phyloP scores from a whole-genome alignment of 306 rosid genomes.

The Quercus cerris region DNA sequence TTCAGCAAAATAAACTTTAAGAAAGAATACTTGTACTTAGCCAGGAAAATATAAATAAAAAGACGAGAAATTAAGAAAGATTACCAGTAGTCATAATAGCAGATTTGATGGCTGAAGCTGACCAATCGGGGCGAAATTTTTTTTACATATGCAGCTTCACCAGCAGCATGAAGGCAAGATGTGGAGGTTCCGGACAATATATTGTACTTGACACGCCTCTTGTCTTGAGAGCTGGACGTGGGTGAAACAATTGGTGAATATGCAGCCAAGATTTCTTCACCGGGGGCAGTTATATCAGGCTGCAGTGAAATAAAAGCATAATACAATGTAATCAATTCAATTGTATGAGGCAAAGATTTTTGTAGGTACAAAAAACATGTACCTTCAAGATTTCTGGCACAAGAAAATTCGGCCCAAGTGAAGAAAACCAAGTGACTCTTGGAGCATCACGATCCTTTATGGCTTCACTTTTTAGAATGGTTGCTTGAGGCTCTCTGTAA shows the following conservation, averaged over 20 bases:
- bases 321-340: not conserved
- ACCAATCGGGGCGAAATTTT: conserved; percentile 31
- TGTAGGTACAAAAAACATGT: not conserved
- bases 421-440: not conserved
- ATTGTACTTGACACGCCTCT: not conserved
- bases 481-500: not conserved
- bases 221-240: not conserved
- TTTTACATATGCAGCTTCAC: conserved; percentile 37
- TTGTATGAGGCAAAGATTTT: not conserved
- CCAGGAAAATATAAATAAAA: not conserved
- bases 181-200: conserved; percentile 29
- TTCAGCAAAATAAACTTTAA: not conserved
- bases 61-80: not conserved
- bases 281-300: conserved; percentile 36
- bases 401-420: not conserved
- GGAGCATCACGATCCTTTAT: not conserved
- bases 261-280: conserved; percentile 26
- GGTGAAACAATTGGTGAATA: conserved; percentile 4
- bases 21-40: no score
- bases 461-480: not conserved
- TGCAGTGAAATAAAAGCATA: conserved; percentile 1
- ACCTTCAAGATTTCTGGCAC: not conserved
- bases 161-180: conserved; percentile 32
- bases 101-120: conserved; percentile 34
- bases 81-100: conserved; percentile 31